A percentile compares a stretch with the other conserved stretches of the same genome.
phyloP scores from a whole-genome alignment of 495 filamentous ascomycete genomes.

The Glonium stellatum region DNA sequence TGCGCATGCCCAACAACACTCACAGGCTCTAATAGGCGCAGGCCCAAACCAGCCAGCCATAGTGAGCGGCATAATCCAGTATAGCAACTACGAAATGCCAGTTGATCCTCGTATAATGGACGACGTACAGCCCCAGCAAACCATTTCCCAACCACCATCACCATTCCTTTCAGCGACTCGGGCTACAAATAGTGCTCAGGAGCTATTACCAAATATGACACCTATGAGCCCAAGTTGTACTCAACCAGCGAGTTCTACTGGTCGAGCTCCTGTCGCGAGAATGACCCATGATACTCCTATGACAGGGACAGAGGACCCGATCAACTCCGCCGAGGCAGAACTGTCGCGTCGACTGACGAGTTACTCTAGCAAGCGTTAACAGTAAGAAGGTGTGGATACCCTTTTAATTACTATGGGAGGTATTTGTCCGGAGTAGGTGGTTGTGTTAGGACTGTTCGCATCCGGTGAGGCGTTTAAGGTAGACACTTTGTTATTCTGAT shows the following conservation, averaged over 20 bases:
- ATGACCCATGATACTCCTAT: background rate
- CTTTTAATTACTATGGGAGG: too few relatives aligned
- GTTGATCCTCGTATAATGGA: conserved; percentile 3
- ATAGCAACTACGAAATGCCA: background rate
- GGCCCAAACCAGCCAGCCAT: background rate
- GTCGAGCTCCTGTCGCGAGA: background rate
- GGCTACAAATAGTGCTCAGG: background rate
- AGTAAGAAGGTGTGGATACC: background rate
- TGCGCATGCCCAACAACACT: background rate
- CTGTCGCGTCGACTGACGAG: background rate
- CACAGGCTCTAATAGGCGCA: background rate
- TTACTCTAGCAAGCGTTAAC: background rate
- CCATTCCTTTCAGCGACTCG: background rate
- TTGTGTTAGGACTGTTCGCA: too few relatives aligned
- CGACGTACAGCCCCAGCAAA: background rate
- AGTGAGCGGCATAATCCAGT: background rate
- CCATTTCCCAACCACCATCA: background rate
- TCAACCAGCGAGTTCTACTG: background rate
- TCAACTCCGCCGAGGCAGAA: background rate
- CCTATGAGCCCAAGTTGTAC: too few relatives aligned
- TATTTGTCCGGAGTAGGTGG: too few relatives aligned
- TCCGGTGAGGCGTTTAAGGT: too few relatives aligned
- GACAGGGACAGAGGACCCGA: background rate
- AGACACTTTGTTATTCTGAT: too few relatives aligned
- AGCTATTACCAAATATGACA: background rate